Evolutionary conservation across 2,329 filamentous ascomycete species (phyloP).

Genomic region (Colletotrichum spaethianum): DNA sequence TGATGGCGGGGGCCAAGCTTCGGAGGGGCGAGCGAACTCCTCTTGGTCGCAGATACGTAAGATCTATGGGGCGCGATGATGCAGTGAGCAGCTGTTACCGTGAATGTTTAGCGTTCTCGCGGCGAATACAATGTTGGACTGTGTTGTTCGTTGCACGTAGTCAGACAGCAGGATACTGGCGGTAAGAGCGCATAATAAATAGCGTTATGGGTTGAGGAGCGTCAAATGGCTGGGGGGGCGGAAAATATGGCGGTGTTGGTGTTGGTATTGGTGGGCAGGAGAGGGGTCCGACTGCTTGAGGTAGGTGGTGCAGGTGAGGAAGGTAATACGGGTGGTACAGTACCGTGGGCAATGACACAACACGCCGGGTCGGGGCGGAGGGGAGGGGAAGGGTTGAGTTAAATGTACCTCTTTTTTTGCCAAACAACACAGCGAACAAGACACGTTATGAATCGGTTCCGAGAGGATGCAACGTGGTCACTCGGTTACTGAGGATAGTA

Average conservation of each 20-base stretch:
- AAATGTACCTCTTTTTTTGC: conserved; percentile 12
- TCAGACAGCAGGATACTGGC: conserved; percentile 25
- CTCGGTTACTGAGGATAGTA: neutral
- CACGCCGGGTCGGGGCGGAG: conserved; percentile 16
- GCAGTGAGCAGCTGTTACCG: neutral
- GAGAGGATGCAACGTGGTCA: conserved; percentile 1
- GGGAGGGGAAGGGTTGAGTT: conserved; percentile 4
- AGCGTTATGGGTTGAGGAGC: conserved; percentile 27
- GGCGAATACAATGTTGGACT: neutral
- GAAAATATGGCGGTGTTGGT: neutral
- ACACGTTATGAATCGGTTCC: conserved; percentile 11
- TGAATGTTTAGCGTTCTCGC: neutral
- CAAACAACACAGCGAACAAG: conserved; percentile 14
- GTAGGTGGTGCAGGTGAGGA: conserved; percentile 15
- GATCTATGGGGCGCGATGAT: neutral
- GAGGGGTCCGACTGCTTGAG: conserved; percentile 28
- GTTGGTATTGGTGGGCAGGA: conserved; percentile 30
- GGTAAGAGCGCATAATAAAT: conserved; percentile 39
- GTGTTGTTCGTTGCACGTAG: conserved; percentile 1
- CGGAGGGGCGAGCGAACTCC: neutral
- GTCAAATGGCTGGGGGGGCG: conserved; percentile 4
- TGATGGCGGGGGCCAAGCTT: neutral
- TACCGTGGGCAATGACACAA: conserved; percentile 10
- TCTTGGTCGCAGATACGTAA: neutral
- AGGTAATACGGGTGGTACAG: neutral